Base-by-base conservation (phyloP, 1,139 yeast species). In the Eremothecium gossypii region DNA sequence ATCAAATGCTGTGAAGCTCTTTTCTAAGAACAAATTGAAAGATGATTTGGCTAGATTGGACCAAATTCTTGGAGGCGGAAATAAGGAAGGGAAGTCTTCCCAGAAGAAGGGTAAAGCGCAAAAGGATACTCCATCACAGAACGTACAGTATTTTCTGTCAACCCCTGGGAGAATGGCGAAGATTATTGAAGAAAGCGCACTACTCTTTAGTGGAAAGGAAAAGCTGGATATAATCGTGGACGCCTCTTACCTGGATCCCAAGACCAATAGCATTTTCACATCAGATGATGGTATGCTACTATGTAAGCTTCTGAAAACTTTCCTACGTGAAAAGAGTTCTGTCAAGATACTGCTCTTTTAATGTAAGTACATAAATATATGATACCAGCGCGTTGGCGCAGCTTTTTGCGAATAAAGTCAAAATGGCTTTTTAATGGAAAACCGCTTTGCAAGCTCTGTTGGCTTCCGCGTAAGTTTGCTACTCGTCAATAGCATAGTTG, bases 101-200 rank as follows among this genome's bases (percentile, higher is more conserved):
- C 40, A 43, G 11, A 37, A 40, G 17, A 40, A 31, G 34, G 36
- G 10, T 36, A 44, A 27, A 7, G 9, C 8, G 7, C 33, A 28
- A 14, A 40, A 40, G 9, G 28, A 36, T 23, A 14, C 35, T 28
- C 14, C 38, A 8, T 14, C 42, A 12, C 14, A 8, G 10, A 13
- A 8, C 11, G 45, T 56, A 2, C 57, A 52, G 39, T 58, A 55
- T 41, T 65, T 79, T 38, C 72, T 81, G 44, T 71, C 79, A 38
- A 79, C 85, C 0, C 80, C 85, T 4, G 77, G 76, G 2, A 66
- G 86, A 50, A 59, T 79, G 44, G 59, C 62, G 11, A 77, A 76
- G 51, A 67, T 79, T 0, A 56, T 78, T 36, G 65, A 66, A 11
- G 66, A 69, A 8, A 62, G 67, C 28, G 70, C 64, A n/a, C 44